Evolutionary conservation across 805 yeast genomes (phyloP), one percentile per base, ranked within the genome.

Genomic region (Candida piceae): DNA sequence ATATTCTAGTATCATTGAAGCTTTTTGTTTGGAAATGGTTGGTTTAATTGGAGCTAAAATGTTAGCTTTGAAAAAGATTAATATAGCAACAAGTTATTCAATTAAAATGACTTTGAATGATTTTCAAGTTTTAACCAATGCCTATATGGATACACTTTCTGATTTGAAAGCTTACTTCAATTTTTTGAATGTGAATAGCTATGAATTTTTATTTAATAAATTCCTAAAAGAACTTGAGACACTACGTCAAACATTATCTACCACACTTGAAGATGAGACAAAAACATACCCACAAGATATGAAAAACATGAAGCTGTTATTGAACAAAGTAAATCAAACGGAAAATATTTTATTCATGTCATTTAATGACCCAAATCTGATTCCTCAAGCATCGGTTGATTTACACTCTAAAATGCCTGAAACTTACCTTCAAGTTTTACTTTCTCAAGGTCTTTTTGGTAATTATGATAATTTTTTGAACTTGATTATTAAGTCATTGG

Each of bases 1-100:
- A 20, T 60, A 64, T 30, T 32, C 69, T 0, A 60, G 71, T 1
- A 40, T 52, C 10, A 59, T 71, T 6, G 83, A 78, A 41, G 62
- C 78, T 0, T 67, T 67, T 42, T 64, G 75, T 4, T 54, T 84
- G 34, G 89, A 83, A 37, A 48, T 77, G 44, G 57, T 77, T n/a
- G 88, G 90, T 0, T 39, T 60, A 11, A 70, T 81, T 18, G 88
- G 84, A 0, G 66, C 72, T 3, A 65, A 62, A 26, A 66, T 80
- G 33, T 49, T 72, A 16, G 55, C 58, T 5, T 35, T 73, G 12
- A 67, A 55, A 36, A 29, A 35, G 18, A 25, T 33, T 10, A 28
- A 31, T 7, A 18, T 21, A 4, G 8, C 20, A 3, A 19, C 33
- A 1, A 34, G 31, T 13, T 29, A 52, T 10, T 36, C 42, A 2